Evolutionary conservation across 441 rosid species (phyloP), one percentile per base, ranked within the genome.

Genomic region (Capsella rubella): DNA sequence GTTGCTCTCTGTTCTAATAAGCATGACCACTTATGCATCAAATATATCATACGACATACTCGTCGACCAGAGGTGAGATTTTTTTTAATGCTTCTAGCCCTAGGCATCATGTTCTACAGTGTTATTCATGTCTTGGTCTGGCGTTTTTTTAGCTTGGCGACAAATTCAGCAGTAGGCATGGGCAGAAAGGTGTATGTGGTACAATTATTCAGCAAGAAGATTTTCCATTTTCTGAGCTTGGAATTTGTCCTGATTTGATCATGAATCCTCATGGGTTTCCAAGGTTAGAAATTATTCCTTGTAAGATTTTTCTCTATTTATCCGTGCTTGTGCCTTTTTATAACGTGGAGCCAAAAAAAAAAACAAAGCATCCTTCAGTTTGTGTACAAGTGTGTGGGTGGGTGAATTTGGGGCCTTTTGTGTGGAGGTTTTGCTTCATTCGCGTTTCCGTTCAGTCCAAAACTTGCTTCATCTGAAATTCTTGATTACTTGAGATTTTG

Each of bases 211-310:
- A 87, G 71, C 99, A 95, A 77, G 99, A 95, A 87, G 99, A 93
- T 76, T 89, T 93, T 74, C 98, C 98, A 52, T 93, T 93, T 82
- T 91, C 97, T 64, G 98, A 93, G 76, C 96, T 92, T 78, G 99
- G 99, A 60, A 86, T 95, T 75, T 95, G 98, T 79, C 95, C 98
- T 70, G 99, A 95, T 85, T 82, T 95, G 71, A 95, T 93, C 69
- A 95, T 95, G 97, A 95, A 95, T 61, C 99, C 98, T 70, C 98
- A 95, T 87, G 98, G 99, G 28, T 95, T 95, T 81, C 99, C 99
- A 59, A 93, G 99, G 98, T 90, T 71, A 67, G n/a, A 15, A 35
- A 29, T 15, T 13, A 37, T 76, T 78, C 42, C 57, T 27, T 10
- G 43, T 56, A 51, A 64, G 29, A 39, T n/a, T 12, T 53, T 5